Evolutionary conservation across 2,329 filamentous ascomycete genomes (phyloP), one percentile per base, ranked within the genome.

Genomic region (Epicoccum nigrum): DNA sequence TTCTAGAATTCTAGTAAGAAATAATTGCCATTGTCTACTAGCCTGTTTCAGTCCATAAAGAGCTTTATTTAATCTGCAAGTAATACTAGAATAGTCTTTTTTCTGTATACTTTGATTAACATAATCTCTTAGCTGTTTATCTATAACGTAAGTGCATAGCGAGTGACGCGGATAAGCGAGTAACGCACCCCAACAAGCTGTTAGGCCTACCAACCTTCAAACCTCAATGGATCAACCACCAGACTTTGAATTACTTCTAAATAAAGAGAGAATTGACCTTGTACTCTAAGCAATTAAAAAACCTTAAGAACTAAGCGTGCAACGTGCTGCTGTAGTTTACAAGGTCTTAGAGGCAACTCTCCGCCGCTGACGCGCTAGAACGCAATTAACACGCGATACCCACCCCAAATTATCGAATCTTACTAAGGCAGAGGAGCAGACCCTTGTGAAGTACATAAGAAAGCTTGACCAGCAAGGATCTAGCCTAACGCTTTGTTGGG

Each of bases 351-450:
- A 38, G 55, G 44, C 11, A 12, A 52, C 48, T 25, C 47, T 55
- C 17, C 27, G 31, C 12, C 8, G 15, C 12, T 33, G 21, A 47
- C 41, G 32, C 52, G 45, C 45, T 27, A 34, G 23, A 50, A 31
- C 25, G 20, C 15, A 47, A 28, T 39, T 51, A 16, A 27, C 20
- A 56, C 51, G 45, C 41, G 32, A 51, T 54, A 28, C 17, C 41
- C 15, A 42, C n/a, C 42, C 42, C 15, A 44, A 44, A 27, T 40
- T 19, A 17, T 47, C 15, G 32, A 58, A 30, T 40, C 46, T 60
- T 25, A 20, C 30, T 5, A 51, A 33, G 37, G 15, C 40, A 15
- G 45, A 54, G 47, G 41, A 58, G 44, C 35, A 53, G 40, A 28
- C 33, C 13, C 25, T 58, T 51, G 15, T 55, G 13, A 19, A 54